Evolutionary conservation across 148 eudicot genomes (phyloP).

Genomic region (Salicornia ramosissima): DNA sequence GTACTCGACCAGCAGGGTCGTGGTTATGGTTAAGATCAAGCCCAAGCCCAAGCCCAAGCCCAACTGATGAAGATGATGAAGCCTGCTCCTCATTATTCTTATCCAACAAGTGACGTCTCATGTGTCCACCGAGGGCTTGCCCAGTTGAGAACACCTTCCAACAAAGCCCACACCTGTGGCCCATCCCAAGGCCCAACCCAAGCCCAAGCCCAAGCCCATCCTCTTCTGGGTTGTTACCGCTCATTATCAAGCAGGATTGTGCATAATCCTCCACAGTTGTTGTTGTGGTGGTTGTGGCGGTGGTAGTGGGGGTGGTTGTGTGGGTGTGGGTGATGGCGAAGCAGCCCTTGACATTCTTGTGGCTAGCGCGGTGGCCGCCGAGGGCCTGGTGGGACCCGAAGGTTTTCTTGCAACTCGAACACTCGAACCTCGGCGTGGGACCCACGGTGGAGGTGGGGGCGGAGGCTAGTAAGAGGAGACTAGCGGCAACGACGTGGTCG

Average conservation of each 20-base stretch:
- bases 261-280: background rate
- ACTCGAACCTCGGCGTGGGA: conserved; percentile 38
- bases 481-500: conserved; percentile 57
- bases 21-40: conserved; percentile 56
- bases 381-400: conserved; percentile 81
- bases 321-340: conserved; percentile 36
- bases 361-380: conserved; percentile 90
- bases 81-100: conserved; percentile 22
- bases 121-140: conserved; percentile 81
- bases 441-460: background rate
- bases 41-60: too few relatives aligned
- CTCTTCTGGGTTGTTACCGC: background rate
- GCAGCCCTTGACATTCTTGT: conserved; percentile 88
- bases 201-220: conserved; percentile 5
- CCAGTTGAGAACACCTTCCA: conserved; percentile 65
- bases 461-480: conserved; percentile 55
- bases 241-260: background rate
- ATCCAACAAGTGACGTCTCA: conserved; percentile 83
- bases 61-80: too few relatives aligned
- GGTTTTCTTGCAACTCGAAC: conserved; percentile 79
- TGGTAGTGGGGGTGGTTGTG: too few relatives aligned
- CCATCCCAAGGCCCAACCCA: conserved; percentile 23
- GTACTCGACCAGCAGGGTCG: conserved; percentile 25
- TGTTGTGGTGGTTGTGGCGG: background rate
- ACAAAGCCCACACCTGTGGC: conserved; percentile 58